Evolutionary conservation across 2,329 filamentous ascomycete genomes (phyloP).

Genomic region (Xylariaceae sp.): DNA sequence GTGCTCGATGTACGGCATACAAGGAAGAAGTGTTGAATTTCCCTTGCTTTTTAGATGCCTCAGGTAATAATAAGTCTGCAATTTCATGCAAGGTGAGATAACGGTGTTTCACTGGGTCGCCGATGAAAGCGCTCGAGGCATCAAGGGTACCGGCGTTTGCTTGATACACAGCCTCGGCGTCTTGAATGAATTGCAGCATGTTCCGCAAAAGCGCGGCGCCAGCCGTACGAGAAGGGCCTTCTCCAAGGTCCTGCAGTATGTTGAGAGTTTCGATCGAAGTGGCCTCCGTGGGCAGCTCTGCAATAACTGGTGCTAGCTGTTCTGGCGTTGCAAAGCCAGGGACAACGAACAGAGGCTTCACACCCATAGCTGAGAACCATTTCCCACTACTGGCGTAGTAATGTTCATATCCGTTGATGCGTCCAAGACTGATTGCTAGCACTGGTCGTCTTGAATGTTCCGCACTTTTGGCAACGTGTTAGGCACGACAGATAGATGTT

Average conservation of each 20-base stretch:
- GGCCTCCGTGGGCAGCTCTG: constrained; percentile 34
- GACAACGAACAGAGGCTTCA: constrained; percentile 50
- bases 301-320: constrained; percentile 43
- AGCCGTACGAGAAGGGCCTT: constrained; percentile 42
- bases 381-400: constrained; percentile 54
- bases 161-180: constrained; percentile 46
- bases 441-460: constrained; percentile 43
- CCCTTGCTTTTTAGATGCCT: constrained; percentile 33
- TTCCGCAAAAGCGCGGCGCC: constrained; percentile 44
- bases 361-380: constrained; percentile 44
- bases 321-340: constrained; percentile 41
- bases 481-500: background rate
- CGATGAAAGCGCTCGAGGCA: constrained; percentile 41
- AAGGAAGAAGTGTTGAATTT: constrained; percentile 49
- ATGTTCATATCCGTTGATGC: constrained; percentile 49
- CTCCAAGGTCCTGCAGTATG: constrained; percentile 38
- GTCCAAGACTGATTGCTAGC: constrained; percentile 53
- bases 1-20: constrained; percentile 68
- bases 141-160: constrained; percentile 48
- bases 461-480: constrained; percentile 23
- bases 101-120: constrained; percentile 35
- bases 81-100: constrained; percentile 53
- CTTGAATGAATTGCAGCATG: constrained; percentile 46
- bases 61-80: constrained; percentile 42
- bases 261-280: constrained; percentile 32